Evolutionary conservation across 768 basidiomycete genomes (phyloP).

Genomic region (Fistulinella prunicolor): DNA sequence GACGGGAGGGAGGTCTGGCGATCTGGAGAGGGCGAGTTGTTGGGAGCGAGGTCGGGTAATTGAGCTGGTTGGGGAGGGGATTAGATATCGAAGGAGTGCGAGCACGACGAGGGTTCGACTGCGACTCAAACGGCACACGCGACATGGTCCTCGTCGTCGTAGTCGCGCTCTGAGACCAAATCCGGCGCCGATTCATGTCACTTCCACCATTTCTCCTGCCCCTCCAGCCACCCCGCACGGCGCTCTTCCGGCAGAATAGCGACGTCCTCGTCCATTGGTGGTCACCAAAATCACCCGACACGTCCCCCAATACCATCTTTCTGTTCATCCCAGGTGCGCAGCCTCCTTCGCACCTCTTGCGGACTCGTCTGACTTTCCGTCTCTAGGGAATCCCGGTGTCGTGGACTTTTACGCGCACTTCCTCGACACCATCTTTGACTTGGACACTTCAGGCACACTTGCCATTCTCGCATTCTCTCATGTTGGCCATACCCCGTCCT

Average conservation of each 20-base stretch:
- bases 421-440: slow-evolving; percentile 47
- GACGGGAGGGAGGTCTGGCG: slow-evolving; percentile 50
- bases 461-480: slow-evolving; percentile 63
- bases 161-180: slow-evolving; percentile 3
- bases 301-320: slow-evolving; percentile 33
- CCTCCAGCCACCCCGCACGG: slow-evolving; percentile 3
- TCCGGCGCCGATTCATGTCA: slow-evolving; percentile 3
- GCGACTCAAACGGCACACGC: slow-evolving; percentile 17
- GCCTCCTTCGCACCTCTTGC: too few species aligned
- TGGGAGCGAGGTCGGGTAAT: slow-evolving; percentile 37
- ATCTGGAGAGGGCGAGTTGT: slow-evolving; percentile 59
- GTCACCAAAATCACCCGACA: slow-evolving; percentile 28
- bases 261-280: slow-evolving; percentile 52
- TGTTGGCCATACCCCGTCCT: slow-evolving; percentile 56
- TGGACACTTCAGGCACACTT: slow-evolving; percentile 33
- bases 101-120: slow-evolving; percentile 40
- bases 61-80: slow-evolving; percentile 32
- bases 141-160: slow-evolving; percentile 45
- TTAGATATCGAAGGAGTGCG: slow-evolving; percentile 45
- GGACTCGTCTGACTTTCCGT: not conserved
- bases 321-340: slow-evolving; percentile 51
- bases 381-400: slow-evolving; percentile 54
- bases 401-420: slow-evolving; percentile 67
- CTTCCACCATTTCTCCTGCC: slow-evolving; percentile 10
- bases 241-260: slow-evolving; percentile 7